Conservation (phyloP, 768 basidiomycete genomes). For the Termitomyces bulborhizus region DNA sequence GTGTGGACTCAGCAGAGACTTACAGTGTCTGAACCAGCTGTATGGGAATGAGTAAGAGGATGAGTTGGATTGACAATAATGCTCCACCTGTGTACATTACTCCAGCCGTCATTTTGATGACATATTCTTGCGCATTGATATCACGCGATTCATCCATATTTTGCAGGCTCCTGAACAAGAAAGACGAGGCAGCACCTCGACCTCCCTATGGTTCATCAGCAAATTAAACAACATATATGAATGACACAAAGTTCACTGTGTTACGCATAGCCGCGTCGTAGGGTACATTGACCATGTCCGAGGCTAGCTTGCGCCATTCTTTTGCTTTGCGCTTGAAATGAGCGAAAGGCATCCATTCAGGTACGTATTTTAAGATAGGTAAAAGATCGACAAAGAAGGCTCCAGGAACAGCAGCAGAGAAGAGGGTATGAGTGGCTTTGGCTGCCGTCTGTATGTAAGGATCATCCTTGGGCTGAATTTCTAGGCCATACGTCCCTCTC, state of each 20-base stretch:
- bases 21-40: constrained; percentile 26
- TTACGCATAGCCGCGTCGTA: constrained; percentile 14
- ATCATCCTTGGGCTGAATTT: constrained; percentile 24
- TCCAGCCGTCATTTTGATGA: constrained; percentile 17
- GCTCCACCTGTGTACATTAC: constrained; percentile 20
- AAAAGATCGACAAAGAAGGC: constrained; percentile 27
- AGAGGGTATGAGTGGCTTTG: constrained; percentile 21
- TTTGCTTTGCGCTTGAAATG: constrained; percentile 28
- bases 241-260: constrained; percentile 9
- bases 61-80: background rate
- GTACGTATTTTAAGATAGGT: constrained; percentile 25
- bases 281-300: constrained; percentile 18
- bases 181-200: constrained; percentile 16
- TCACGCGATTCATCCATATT: constrained; percentile 12
- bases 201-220: constrained; percentile 6
- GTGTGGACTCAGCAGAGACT: background rate
- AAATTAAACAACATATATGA: background rate
- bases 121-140: constrained; percentile 10
- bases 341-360: constrained; percentile 28
- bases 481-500: constrained; percentile 27
- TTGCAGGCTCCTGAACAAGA: constrained; percentile 14
- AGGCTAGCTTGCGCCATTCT: constrained; percentile 15
- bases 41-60: too few species aligned
- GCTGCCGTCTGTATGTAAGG: constrained; percentile 26
- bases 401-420: constrained; percentile 20